phyloP scores from a whole-genome alignment of 2,329 filamentous ascomycete species.

The Fusarium drepaniforme region DNA sequence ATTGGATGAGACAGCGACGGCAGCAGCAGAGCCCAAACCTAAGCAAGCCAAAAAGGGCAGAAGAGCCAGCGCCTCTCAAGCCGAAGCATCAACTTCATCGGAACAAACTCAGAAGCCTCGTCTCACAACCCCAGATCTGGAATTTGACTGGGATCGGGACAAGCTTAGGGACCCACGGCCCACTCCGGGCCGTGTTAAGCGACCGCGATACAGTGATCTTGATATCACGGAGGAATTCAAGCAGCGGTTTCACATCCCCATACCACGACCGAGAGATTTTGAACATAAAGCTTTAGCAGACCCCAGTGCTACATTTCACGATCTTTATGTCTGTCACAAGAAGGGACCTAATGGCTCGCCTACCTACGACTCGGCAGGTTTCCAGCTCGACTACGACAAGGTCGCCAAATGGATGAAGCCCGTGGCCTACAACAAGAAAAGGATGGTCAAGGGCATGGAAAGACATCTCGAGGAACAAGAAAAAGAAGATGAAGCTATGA shows the following conservation, averaged over 20 bases:
- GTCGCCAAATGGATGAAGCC: constrained; percentile 33
- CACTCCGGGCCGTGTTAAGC: constrained; percentile 27
- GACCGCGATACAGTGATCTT: background rate
- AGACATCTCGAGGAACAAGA: background rate
- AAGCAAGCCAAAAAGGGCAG: constrained; percentile 14
- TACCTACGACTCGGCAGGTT: constrained; percentile 28
- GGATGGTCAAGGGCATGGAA: constrained; percentile 17
- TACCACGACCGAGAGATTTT: background rate
- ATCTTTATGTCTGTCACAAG: constrained; percentile 29
- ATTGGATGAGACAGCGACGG: background rate
- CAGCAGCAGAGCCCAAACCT: constrained; percentile 1
- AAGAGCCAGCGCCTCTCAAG: background rate
- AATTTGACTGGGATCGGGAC: constrained; percentile 31
- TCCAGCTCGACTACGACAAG: constrained; percentile 35
- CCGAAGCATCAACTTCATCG: background rate
- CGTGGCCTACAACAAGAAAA: constrained; percentile 15
- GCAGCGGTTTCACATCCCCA: constrained; percentile 18
- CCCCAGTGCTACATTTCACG: background rate
- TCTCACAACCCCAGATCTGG: constrained; percentile 12
- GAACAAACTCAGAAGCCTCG: background rate
- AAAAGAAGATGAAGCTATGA: background rate
- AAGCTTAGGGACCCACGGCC: constrained; percentile 24
- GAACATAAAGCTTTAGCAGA: constrained; percentile 1
- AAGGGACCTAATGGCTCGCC: constrained; percentile 30
- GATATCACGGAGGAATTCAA: constrained; percentile 26